Evolutionary conservation across 2,329 filamentous ascomycete species (phyloP).

Genomic region (Colletotrichum paranaense): DNA sequence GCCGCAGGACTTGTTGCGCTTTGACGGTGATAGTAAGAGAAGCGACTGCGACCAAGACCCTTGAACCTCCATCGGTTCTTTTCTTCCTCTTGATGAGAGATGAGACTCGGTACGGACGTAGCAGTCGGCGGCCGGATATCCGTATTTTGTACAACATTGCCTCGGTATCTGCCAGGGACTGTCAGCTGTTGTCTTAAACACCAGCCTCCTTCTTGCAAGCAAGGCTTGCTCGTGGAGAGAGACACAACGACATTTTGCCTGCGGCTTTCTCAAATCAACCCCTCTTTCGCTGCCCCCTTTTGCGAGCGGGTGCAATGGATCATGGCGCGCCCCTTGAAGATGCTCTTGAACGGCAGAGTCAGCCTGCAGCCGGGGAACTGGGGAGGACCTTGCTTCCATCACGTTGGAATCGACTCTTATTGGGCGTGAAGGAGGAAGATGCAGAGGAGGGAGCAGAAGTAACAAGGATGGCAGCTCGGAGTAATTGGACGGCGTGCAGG

Average conservation of each 20-base stretch:
- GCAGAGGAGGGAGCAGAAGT: not conserved
- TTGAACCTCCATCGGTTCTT: not conserved
- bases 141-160: not conserved
- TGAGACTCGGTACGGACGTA: not conserved
- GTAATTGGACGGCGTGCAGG: constrained; percentile 15
- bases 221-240: too few relatives aligned
- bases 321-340: not conserved
- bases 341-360: constrained; percentile 16
- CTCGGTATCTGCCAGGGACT: not conserved
- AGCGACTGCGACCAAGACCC: not conserved
- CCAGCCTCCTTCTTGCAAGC: not conserved
- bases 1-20: constrained; percentile 3
- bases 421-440: not conserved
- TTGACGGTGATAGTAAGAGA: not conserved
- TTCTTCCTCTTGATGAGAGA: not conserved
- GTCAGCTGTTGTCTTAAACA: not conserved
- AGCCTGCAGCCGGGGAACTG: constrained; percentile 22
- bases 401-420: constrained; percentile 13
- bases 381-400: constrained; percentile 19
- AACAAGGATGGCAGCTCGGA: constrained; percentile 21
- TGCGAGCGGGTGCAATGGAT: not conserved
- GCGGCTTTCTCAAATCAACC: not conserved
- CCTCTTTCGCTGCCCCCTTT: constrained; percentile 10
- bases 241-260: not conserved
- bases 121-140: not conserved